Evolutionary conservation across 345 rosid genomes (phyloP).

Genomic region (Laguncularia racemosa): DNA sequence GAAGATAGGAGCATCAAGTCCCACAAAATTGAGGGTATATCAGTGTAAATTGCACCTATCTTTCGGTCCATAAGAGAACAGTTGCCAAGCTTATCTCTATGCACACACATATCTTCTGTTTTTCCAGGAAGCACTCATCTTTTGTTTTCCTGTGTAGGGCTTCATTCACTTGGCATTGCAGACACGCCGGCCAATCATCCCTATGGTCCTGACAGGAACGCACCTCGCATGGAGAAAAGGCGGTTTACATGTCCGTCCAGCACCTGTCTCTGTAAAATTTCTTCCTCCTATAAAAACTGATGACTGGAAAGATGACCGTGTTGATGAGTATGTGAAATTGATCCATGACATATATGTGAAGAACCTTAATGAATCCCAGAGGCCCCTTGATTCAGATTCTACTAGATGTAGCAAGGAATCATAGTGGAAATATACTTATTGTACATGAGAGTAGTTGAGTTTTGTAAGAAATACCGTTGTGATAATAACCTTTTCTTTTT

Average conservation of each 20-base stretch:
- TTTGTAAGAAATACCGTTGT: too few relatives aligned
- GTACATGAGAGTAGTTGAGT: too few relatives aligned
- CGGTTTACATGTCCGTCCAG: slow-evolving; percentile 39
- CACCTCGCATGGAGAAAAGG: slow-evolving; percentile 62
- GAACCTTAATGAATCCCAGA: slow-evolving; percentile 8
- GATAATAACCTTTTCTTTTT: too few relatives aligned
- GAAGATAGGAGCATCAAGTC: too few relatives aligned
- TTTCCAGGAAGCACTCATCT: neutral
- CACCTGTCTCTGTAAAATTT: slow-evolving; percentile 37
- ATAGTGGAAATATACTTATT: neutral
- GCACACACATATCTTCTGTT: neutral
- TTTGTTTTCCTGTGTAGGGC: slow-evolving; percentile 28
- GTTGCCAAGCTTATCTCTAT: too few relatives aligned
- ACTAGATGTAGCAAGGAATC: neutral
- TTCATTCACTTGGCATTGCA: slow-evolving; percentile 49
- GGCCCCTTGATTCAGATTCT: slow-evolving; percentile 17
- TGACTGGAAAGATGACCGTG: slow-evolving; percentile 10
- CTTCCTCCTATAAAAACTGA: slow-evolving; percentile 33
- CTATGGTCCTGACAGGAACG: slow-evolving; percentile 39
- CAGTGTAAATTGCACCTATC: too few relatives aligned
- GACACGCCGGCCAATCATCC: slow-evolving; percentile 37
- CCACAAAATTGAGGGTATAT: too few relatives aligned
- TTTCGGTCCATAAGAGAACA: too few relatives aligned
- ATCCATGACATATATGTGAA: slow-evolving; percentile 8
- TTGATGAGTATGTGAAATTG: slow-evolving; percentile 8